Percentiles rank a stretch among this genome's conserved stretches.
phyloP scores from a whole-genome alignment of 192 early-diverging fungal species.

The Geranomyces michiganensis region DNA sequence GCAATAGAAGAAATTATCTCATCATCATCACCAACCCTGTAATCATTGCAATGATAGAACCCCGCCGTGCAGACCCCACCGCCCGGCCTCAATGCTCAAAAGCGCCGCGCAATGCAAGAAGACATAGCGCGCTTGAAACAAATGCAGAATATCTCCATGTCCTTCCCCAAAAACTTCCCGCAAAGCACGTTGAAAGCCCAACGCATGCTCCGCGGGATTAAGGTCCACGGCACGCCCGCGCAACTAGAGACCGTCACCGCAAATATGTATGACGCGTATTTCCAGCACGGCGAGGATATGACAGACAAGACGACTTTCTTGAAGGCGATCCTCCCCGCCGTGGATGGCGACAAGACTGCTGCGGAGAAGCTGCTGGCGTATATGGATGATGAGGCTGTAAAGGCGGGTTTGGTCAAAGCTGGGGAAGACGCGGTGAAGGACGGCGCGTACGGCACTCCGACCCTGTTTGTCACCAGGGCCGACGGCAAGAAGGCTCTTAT shows the following conservation, averaged over 20 bases:
- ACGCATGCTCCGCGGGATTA: slow-evolving; percentile 40
- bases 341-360: neutral
- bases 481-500: slow-evolving; percentile 31
- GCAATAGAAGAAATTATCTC: no score
- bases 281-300: slow-evolving; percentile 13
- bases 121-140: slow-evolving; percentile 16
- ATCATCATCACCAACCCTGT: no score
- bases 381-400: slow-evolving; percentile 27
- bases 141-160: slow-evolving; percentile 12
- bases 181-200: slow-evolving; percentile 33
- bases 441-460: slow-evolving; percentile 52
- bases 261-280: slow-evolving; percentile 12
- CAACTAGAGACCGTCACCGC: slow-evolving; percentile 2
- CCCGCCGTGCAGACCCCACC: slow-evolving; percentile 29
- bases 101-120: slow-evolving; percentile 38
- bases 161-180: slow-evolving; percentile 35
- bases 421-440: slow-evolving; percentile 31
- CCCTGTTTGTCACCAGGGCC: slow-evolving; percentile 36
- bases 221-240: neutral
- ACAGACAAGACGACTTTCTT: neutral
- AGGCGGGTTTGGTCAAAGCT: slow-evolving; percentile 27
- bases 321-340: neutral
- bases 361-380: slow-evolving; percentile 4
- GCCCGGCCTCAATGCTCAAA: slow-evolving; percentile 44
- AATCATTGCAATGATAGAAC: no score